A percentile compares a stretch with the other conserved stretches of the same genome.
phyloP scores from a whole-genome alignment of 805 yeast species.

The Wickerhamia fluorescens region DNA sequence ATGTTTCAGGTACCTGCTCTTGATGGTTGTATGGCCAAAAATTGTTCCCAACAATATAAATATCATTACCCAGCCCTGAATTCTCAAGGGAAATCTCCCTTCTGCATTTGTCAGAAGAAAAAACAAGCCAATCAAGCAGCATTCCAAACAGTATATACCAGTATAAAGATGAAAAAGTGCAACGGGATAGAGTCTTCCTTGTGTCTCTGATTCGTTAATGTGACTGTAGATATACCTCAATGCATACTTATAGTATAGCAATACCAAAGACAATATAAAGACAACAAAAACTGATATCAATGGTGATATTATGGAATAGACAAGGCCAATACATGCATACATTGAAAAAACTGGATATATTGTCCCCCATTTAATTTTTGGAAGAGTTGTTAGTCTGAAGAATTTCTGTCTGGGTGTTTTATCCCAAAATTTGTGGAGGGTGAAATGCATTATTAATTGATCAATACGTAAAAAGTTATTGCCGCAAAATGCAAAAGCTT shows the following conservation, averaged over 20 bases:
- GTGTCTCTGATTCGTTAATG: constrained; percentile 51
- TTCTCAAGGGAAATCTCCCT: constrained; percentile 36
- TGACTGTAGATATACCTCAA: constrained; percentile 49
- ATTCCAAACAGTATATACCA: constrained; percentile 77
- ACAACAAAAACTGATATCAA: constrained; percentile 59
- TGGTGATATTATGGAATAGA: constrained; percentile 77
- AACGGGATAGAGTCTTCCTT: constrained; percentile 64
- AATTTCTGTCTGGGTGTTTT: constrained; percentile 57
- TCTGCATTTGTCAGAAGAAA: constrained; percentile 49
- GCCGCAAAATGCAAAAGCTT: constrained; percentile 74
- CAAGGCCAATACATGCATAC: constrained; percentile 69
- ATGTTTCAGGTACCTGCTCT: constrained; percentile 29
- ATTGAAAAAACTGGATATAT: constrained; percentile 71
- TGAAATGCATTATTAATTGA: constrained; percentile 36
- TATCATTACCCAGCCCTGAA: constrained; percentile 49
- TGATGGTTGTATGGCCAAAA: constrained; percentile 48
- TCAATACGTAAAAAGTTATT: constrained; percentile 57
- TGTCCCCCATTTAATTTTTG: constrained; percentile 67
- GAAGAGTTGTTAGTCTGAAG: constrained; percentile 35
- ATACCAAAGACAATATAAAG: constrained; percentile 43
- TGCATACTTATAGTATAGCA: constrained; percentile 65
- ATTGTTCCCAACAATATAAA: constrained; percentile 46
- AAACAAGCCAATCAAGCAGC: constrained; percentile 71
- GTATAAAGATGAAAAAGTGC: constrained; percentile 73
- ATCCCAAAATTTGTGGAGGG: constrained; percentile 33